Conservation (phyloP, 2,329 filamentous ascomycete genomes). For the Cyphellophora attinorum region DNA sequence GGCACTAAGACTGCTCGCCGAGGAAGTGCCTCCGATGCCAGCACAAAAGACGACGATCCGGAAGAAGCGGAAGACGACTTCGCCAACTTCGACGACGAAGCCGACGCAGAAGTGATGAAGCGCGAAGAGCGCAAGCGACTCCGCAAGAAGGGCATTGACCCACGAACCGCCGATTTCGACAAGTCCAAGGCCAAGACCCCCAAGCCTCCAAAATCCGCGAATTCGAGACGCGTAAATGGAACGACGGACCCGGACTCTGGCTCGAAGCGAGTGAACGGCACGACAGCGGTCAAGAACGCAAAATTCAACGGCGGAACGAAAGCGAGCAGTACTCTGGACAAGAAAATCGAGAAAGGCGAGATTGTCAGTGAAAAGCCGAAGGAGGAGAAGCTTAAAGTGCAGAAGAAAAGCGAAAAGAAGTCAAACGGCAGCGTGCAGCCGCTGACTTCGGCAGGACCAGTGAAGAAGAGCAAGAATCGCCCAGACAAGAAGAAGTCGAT, state of each 20-base stretch:
- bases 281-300: too few species aligned
- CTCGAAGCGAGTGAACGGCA: too few species aligned
- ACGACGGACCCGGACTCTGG: too few species aligned
- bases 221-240: too few species aligned
- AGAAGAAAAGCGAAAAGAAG: background rate
- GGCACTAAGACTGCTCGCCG: slow-evolving; percentile 20
- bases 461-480: background rate
- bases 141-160: slow-evolving; percentile 65
- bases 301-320: slow-evolving; percentile 1
- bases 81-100: slow-evolving; percentile 64
- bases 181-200: background rate
- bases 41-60: slow-evolving; percentile 25
- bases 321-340: background rate
- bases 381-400: background rate
- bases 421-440: slow-evolving; percentile 1
- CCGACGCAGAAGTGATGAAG: slow-evolving; percentile 62
- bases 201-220: background rate
- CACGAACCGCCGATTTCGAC: slow-evolving; percentile 41
- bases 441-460: background rate
- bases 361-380: background rate
- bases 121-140: slow-evolving; percentile 64
- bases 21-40: slow-evolving; percentile 18
- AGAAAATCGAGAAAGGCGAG: background rate
- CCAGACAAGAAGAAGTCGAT: background rate
- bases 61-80: too few species aligned